Percentiles rank a stretch among this genome's conserved stretches.
Conservation (phyloP, 179 eudicot species). For the Amaranthus tricolor region DNA sequence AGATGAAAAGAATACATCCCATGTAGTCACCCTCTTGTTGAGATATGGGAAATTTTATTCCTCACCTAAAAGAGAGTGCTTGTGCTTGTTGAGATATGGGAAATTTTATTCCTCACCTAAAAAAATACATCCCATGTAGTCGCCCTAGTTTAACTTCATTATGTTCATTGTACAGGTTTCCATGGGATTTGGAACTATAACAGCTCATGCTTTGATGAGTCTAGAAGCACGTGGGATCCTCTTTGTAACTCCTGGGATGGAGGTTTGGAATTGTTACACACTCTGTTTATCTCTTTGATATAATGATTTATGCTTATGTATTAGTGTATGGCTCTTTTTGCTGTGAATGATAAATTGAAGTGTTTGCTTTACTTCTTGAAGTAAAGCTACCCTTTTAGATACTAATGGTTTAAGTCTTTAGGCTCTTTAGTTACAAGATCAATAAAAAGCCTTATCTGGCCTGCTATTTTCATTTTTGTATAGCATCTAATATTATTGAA, state of each 20-base stretch:
- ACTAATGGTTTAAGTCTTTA: not conserved
- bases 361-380: not conserved
- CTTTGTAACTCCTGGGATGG: constrained; percentile 88
- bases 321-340: not conserved
- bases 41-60: not conserved
- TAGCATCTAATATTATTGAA: too few relatives aligned
- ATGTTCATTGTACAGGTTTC: constrained; percentile 60
- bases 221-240: constrained; percentile 93
- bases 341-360: not conserved
- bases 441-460: not conserved
- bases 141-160: not conserved
- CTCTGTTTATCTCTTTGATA: not conserved
- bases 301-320: not conserved
- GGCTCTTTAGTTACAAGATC: not conserved
- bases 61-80: not conserved
- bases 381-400: not conserved
- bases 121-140: too few relatives aligned
- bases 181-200: constrained; percentile 75
- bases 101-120: too few relatives aligned
- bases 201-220: constrained; percentile 80
- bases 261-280: constrained; percentile 40
- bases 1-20: too few relatives aligned
- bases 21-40: too few relatives aligned
- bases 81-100: not conserved
- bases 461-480: too few relatives aligned